Conservation (phyloP, 495 filamentous ascomycete genomes). For the Neurospora sp. region DNA sequence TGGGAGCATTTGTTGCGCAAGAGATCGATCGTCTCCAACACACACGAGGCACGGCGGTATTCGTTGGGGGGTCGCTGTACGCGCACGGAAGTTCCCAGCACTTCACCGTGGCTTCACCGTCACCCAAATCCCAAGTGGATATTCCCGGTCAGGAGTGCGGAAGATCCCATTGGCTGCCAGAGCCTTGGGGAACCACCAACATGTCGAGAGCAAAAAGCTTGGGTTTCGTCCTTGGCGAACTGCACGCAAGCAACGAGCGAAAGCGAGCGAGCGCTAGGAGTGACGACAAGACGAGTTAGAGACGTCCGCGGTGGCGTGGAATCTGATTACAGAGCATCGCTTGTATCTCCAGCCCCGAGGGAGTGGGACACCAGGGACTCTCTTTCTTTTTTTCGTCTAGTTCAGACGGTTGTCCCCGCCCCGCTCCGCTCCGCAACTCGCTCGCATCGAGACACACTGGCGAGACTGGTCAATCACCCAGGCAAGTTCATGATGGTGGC, state of each 20-base stretch:
- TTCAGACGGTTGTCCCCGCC: neutral
- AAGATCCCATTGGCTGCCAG: neutral
- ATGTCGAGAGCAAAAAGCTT: neutral
- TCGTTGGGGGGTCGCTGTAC: neutral
- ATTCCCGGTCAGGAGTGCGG: neutral
- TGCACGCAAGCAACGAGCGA: neutral
- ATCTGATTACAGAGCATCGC: neutral
- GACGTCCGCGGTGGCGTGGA: neutral
- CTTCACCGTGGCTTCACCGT: neutral
- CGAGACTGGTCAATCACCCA: neutral
- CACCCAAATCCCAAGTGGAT: neutral
- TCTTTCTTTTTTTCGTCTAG: neutral
- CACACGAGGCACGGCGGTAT: neutral
- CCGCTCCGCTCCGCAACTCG: neutral
- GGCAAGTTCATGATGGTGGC: neutral
- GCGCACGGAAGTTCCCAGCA: neutral
- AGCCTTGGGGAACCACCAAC: neutral
- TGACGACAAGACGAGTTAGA: neutral
- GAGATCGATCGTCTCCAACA: neutral
- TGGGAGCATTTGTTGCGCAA: neutral
- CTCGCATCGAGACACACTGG: neutral
- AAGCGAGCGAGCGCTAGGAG: neutral
- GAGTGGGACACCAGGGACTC: neutral
- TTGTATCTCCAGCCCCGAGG: neutral
- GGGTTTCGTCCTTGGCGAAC: neutral